These are phyloP conservation scores for Apiospora arundinis DNA, from an alignment of 2,329 filamentous ascomycete genomes.

Conservation along the genomic window DNA sequence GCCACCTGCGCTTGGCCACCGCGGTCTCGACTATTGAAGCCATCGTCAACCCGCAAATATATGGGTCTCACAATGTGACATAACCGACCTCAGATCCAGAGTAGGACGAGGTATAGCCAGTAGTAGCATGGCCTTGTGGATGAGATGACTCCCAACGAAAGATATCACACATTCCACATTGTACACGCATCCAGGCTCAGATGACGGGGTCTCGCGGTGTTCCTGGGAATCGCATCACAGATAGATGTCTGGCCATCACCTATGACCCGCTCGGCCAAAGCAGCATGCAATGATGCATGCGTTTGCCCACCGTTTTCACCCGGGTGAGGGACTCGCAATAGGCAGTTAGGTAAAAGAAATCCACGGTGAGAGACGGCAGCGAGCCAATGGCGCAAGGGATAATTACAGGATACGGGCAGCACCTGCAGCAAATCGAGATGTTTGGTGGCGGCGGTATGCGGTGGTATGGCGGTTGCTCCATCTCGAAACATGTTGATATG, in stretches of 20 bases:
- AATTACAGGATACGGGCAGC: background rate
- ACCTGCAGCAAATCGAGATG: slow-evolving; percentile 1
- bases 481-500: slow-evolving; percentile 4
- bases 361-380: background rate
- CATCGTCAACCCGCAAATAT: slow-evolving; percentile 16
- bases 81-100: slow-evolving; percentile 14
- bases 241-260: background rate
- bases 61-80: slow-evolving; percentile 7
- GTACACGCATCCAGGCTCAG: background rate
- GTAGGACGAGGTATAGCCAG: background rate
- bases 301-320: background rate
- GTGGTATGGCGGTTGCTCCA: background rate
- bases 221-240: background rate
- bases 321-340: background rate
- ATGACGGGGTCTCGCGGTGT: background rate
- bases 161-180: background rate
- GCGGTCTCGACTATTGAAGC: slow-evolving; percentile 17
- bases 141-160: background rate
- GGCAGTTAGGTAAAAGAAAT: background rate
- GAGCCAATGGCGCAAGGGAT: background rate
- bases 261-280: background rate
- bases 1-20: slow-evolving; percentile 14
- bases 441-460: background rate
- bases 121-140: background rate
- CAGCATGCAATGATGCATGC: background rate